Evolutionary conservation across 345 rosid species (phyloP), one percentile per base, ranked within the genome.

Genomic region (Schrenkiella parvula): DNA sequence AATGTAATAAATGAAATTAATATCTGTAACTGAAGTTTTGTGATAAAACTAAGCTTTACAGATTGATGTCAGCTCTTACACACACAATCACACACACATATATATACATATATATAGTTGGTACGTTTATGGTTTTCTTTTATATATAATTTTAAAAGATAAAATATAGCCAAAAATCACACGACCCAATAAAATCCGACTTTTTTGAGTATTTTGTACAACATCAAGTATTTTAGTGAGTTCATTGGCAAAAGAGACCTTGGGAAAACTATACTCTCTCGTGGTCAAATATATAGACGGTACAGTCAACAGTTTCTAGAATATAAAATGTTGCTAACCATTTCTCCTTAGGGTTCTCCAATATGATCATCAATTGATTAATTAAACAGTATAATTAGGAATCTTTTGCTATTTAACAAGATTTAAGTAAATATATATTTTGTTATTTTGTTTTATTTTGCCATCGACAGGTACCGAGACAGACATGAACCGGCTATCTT

Each of bases 391-490:
- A 8, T 19, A 47, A 47, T 46, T 22, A 34, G 1, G 4, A 12
- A 23, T 23, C 0, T 61, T 46, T 26, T 48, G 8, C 3, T 52
- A 26, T 52, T 26, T 14, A 22, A 26, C 19, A 26, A 51, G 8
- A 25, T 13, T 13, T 13, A 25, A 50, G 19, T 32, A 1, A 11
- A 34, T 11, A 11, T 21, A 7, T n/a, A 48, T 35, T 35, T 71
- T 15, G 54, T 25, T 37, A 19, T 46, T 32, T 46, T 6, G 13
- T 64, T 64, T 19, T 38, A 8, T 42, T 72, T 32, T 64, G 26
- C 35, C 60, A 37, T 73, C 35, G 66, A 34, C 78, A 74, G 78
- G 78, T 74, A 74, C 72, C 78, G 35, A 72, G 77, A 34, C 77
- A 55, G 66, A 26, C 77, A 64, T 73, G 71, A 73, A 46, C 57